Conservation (phyloP, 169 alveolate genomes). For the Plasmodium inui region DNA sequence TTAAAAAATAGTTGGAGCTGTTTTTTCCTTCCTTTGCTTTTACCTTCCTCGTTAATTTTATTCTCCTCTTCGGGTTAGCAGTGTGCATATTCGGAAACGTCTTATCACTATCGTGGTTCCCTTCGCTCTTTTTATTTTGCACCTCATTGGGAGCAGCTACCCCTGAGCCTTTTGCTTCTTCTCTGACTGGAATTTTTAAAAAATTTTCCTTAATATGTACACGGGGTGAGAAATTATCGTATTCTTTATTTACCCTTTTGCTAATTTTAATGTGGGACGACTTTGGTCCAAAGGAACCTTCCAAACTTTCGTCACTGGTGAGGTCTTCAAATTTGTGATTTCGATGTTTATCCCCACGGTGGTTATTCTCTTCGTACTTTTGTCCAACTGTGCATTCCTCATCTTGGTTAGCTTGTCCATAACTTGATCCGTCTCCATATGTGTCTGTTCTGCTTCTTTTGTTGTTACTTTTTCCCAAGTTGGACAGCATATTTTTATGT, state of each 20-base stretch:
- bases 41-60: conserved; percentile 29
- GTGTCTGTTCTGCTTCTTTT: not conserved
- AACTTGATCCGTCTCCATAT: not conserved
- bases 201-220: conserved; percentile 4
- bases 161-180: not conserved
- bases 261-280: not conserved
- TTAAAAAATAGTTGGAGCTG: not conserved
- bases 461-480: not conserved
- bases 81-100: not conserved
- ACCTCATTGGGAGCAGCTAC: not conserved
- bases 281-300: not conserved
- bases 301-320: not conserved
- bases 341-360: not conserved
- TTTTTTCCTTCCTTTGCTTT: not conserved
- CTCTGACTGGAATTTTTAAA: conserved; percentile 1
- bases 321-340: not conserved
- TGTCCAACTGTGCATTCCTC: not conserved
- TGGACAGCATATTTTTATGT: not conserved
- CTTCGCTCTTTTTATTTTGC: not conserved
- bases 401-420: not conserved
- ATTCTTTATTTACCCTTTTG: not conserved
- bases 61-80: conserved; percentile 5
- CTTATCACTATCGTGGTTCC: not conserved
- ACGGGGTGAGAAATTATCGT: not conserved
- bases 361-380: not conserved